Percentiles rank a stretch among this genome's conserved stretches.
Conservation (phyloP, 2,329 filamentous ascomycete species). For the Xenoacremonium recifei region DNA sequence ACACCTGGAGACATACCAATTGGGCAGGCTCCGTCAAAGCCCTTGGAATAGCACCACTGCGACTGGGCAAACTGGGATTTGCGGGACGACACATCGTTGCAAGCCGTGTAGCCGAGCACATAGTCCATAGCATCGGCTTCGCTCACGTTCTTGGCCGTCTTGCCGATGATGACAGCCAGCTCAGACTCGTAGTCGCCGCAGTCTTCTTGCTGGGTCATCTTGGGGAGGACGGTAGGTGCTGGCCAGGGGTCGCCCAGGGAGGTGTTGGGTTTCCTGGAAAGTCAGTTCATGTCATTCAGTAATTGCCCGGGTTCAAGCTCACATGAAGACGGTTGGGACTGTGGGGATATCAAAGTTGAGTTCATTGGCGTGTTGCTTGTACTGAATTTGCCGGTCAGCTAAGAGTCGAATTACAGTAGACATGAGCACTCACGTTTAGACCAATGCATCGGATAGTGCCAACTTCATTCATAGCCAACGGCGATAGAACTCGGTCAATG, state of each 20-base stretch:
- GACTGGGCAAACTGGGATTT: constrained; percentile 26
- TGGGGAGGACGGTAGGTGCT: constrained; percentile 50
- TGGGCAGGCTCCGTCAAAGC: constrained; percentile 56
- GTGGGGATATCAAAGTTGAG: constrained; percentile 50
- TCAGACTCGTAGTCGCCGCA: constrained; percentile 60
- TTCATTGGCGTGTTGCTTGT: constrained; percentile 42
- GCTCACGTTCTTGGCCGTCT: constrained; percentile 49
- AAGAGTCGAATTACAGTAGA: constrained; percentile 38
- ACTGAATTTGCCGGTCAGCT: constrained; percentile 21
- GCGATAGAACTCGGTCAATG: constrained; percentile 48
- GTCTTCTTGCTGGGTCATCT: constrained; percentile 45
- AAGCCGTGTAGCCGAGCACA: constrained; percentile 61
- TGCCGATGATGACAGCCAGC: constrained; percentile 55
- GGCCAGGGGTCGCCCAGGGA: constrained; percentile 54
- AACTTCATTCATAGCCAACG: constrained; percentile 34
- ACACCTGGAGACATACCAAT: constrained; percentile 27
- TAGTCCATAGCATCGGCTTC: constrained; percentile 57
- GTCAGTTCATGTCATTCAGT: too few species aligned
- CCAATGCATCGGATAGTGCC: constrained; percentile 60
- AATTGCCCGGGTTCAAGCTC: constrained; percentile 4
- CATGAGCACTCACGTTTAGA: constrained; percentile 47
- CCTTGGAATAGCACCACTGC: constrained; percentile 50
- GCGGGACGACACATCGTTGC: constrained; percentile 59
- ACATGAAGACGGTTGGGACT: constrained; percentile 56
- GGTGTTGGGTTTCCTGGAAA: constrained; percentile 47